Evolutionary conservation across 495 filamentous ascomycete species (phyloP).

Genomic region (Choiromyces venosus): DNA sequence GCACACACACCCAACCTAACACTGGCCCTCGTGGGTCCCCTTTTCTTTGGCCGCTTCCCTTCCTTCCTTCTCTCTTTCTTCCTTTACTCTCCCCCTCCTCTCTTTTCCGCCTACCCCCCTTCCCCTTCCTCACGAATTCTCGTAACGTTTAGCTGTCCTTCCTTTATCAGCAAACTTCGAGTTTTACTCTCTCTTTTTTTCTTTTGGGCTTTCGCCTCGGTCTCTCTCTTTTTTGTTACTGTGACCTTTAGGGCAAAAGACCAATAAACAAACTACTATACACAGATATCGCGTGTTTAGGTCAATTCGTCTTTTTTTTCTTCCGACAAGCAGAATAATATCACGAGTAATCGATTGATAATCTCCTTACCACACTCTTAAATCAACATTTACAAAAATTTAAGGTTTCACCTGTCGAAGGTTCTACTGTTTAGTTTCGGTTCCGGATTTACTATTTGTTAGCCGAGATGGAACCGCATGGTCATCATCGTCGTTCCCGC

Average conservation of each 20-base stretch:
- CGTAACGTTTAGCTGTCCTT: slow-evolving; percentile 38
- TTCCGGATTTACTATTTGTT: not conserved
- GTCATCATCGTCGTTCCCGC: slow-evolving; percentile 23
- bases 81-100: slow-evolving; percentile 1
- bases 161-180: slow-evolving; percentile 41
- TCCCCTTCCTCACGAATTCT: slow-evolving; percentile 18
- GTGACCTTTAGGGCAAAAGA: not conserved
- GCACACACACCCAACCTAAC: slow-evolving; percentile 11
- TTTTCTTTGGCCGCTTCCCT: slow-evolving; percentile 16
- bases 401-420: not conserved
- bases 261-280: not conserved
- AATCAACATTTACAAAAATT: not conserved
- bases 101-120: not conserved
- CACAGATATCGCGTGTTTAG: not conserved
- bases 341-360: not conserved
- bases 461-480: slow-evolving; percentile 27
- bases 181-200: slow-evolving; percentile 25
- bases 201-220: slow-evolving; percentile 20
- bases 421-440: not conserved
- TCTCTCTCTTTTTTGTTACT: slow-evolving; percentile 24
- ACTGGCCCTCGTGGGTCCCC: slow-evolving; percentile 15
- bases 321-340: not conserved
- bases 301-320: not conserved
- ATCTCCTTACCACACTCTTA: not conserved
- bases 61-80: slow-evolving; percentile 7